These are phyloP conservation scores for Cutaneotrichosporon mucoides DNA, from an alignment of 1,284 basidiomycete species.

Conservation along the genomic window DNA sequence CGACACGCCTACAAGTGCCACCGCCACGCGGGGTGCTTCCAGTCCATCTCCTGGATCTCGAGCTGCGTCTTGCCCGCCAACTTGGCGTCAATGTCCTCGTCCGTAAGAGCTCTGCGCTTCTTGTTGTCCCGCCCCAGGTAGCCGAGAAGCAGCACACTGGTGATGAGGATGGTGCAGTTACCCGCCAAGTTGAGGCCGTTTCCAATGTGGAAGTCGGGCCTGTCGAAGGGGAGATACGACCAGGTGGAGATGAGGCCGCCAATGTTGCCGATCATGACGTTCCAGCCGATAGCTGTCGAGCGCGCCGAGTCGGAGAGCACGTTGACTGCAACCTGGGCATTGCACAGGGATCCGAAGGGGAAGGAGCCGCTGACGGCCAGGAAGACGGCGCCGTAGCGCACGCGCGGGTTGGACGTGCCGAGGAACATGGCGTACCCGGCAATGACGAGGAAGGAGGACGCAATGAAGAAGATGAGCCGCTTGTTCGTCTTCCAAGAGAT, in stretches of 20 bases:
- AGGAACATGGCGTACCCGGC: conserved; percentile 38
- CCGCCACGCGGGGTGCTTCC: conserved; percentile 18
- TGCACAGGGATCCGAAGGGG: conserved; percentile 13
- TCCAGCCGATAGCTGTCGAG: conserved; percentile 13
- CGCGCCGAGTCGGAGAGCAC: conserved; percentile 11
- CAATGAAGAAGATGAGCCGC: conserved; percentile 35
- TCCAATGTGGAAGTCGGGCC: conserved; percentile 21
- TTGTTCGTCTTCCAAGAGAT: conserved; percentile 37
- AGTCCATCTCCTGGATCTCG: conserved; percentile 19
- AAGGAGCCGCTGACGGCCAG: conserved; percentile 12
- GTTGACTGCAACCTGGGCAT: conserved; percentile 12
- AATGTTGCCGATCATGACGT: conserved; percentile 22
- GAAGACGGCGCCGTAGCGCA: conserved; percentile 17
- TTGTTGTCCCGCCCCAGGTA: conserved; percentile 16
- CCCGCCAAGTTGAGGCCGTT: conserved; percentile 19
- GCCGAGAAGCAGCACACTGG: conserved; percentile 7
- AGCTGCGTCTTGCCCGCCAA: conserved; percentile 4
- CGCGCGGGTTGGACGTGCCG: conserved; percentile 10
- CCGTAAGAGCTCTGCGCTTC: conserved; percentile 5
- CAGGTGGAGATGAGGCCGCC: conserved; percentile 28
- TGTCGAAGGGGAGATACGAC: conserved; percentile 22
- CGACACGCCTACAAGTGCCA: conserved; percentile 12
- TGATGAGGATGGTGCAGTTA: conserved; percentile 11
- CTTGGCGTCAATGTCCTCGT: conserved; percentile 2
- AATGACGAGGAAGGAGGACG: conserved; percentile 31